A percentile compares a stretch with the other conserved stretches of the same genome.
Evolutionary conservation across 176 grass and related monocot species (phyloP).

Genomic region (Neostapfia colusana): DNA sequence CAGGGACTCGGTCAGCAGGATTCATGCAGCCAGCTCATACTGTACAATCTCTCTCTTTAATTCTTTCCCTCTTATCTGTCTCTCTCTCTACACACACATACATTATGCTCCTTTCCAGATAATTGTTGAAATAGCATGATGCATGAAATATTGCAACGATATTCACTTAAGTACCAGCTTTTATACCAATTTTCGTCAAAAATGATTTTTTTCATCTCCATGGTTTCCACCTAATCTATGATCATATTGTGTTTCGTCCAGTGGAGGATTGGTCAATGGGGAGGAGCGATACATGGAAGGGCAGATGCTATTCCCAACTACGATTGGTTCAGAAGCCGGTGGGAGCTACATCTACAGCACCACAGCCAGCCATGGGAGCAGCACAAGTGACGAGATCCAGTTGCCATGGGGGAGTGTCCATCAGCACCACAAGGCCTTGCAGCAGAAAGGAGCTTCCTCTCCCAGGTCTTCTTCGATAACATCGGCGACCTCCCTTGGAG

Average conservation of each 20-base stretch:
- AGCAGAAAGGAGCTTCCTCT: slow-evolving; percentile 52
- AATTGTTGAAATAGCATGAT: background rate
- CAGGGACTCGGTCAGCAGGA: slow-evolving; percentile 37
- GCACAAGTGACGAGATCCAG: slow-evolving; percentile 44
- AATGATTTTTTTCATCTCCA: background rate
- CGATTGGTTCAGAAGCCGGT: slow-evolving; percentile 30
- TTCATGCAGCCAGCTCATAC: slow-evolving; percentile 60
- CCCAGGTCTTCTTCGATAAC: slow-evolving; percentile 71
- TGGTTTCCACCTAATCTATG: background rate
- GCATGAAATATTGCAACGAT: slow-evolving; percentile 27
- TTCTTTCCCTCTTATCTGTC: slow-evolving; percentile 4
- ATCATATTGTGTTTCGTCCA: background rate
- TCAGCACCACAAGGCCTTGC: slow-evolving; percentile 44
- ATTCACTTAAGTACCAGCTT: background rate
- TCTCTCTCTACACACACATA: background rate
- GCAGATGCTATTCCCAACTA: slow-evolving; percentile 33
- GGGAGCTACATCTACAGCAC: slow-evolving; percentile 48
- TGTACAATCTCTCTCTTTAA: slow-evolving; percentile 35
- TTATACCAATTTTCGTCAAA: background rate
- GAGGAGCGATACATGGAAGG: slow-evolving; percentile 52
- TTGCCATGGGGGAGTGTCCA: slow-evolving; percentile 51
- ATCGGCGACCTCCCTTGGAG: slow-evolving; percentile 47
- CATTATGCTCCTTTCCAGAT: background rate
- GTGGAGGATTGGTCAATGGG: slow-evolving; percentile 53
- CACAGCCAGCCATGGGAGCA: slow-evolving; percentile 46